Base-by-base conservation (phyloP, 805 yeast species). In the Yamadazyma sp. region DNA sequence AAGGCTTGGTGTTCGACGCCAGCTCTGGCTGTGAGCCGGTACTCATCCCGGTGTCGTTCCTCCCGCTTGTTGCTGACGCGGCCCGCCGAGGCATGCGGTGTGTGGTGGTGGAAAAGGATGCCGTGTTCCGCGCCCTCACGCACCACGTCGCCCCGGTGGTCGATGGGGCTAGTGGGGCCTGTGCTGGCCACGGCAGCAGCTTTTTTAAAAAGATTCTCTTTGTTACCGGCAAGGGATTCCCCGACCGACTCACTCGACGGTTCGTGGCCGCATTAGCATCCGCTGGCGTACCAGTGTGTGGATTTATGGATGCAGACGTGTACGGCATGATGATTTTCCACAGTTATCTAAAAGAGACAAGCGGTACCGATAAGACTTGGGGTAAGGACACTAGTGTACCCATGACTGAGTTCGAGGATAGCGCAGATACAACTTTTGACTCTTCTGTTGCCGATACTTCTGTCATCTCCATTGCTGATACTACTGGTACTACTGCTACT, bases 221-320 rank as follows among this genome's bases (percentile, higher is more conserved):
- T 0, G 54, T 83, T 6, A 81, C 88, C 0, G 87, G 84, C 0
- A 77, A 75, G 50, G 89, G 89, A 4, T 80, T 67, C 48, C 87
- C 89, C 0, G 89, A 82, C 52, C 49, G 63, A 9, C 55, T 73
- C 5, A 80, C 87, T 0, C 62, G 69, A 32, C 45, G 50, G 16
- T 70, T 80, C 39, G 45, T 78, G 6, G 31, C 44, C 4, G 44
- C 46, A 2, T 35, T 74, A 9, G 37, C 55, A 3, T 10, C 19
- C 4, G 41, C 49, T 3, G 33, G 46, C 0, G 50, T 66, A 1
- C 75, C 75, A 1, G 51, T 77, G 1, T 51, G 54, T 14, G 78
- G 73, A 1, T 62, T 75, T 22, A 78, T 80, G 18, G 89, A 82
- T 52, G 71, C 82, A 11, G 89, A 82, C 47, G 74, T 83, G 2